Base-by-base conservation (phyloP, 1,284 basidiomycete genomes). In the Ganoderma boninense region DNA sequence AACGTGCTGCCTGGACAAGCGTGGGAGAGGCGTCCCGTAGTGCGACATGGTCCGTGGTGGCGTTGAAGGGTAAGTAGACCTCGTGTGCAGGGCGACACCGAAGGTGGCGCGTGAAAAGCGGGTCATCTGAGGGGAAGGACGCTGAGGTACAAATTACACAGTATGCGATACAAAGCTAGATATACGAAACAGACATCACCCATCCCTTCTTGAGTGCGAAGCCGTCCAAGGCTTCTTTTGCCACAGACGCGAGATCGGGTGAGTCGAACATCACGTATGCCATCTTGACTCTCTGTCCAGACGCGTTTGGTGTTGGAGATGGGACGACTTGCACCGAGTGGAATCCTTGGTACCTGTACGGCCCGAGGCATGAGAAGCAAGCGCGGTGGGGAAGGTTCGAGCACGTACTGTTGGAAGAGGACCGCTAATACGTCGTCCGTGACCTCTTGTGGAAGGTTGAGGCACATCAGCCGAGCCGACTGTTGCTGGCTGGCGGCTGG, bases 361-460 rank as follows among this genome's bases (percentile, higher is more conserved):
- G 40, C 43, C 26, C n/a, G 40, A 3, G n/a, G 29, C 32, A 23
- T 62, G 14, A 62, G 38, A 14, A 26, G 40, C 38, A 62, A 29
- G 60, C n/a, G 29, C 64, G 65, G 35, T 64, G 49, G 38, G 13
- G 52, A 20, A 46, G 26, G 4, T 63, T 59, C 29, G 20, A 35
- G 2, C 10, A 87, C 94, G 68, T 77, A 95, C 95, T 95, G 94
- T 82, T 95, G 93, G 83, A 96, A 96, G 23, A 96, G 82, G n/a
- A 95, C 91, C 8, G 90, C 88, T 35, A 96, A 85, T 52, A 94
- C 90, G 70, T 92, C 91, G 75, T 94, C 90, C 29, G 92, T 93
- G 40, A 95, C 92, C 79, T 95, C 94, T 79, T 90, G 88, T 1
- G 94, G 94, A 43, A 95, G 83, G 80, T 95, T 95, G 71, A 91